Conservation (phyloP, 768 basidiomycete genomes). For the Tulasnella sp. region DNA sequence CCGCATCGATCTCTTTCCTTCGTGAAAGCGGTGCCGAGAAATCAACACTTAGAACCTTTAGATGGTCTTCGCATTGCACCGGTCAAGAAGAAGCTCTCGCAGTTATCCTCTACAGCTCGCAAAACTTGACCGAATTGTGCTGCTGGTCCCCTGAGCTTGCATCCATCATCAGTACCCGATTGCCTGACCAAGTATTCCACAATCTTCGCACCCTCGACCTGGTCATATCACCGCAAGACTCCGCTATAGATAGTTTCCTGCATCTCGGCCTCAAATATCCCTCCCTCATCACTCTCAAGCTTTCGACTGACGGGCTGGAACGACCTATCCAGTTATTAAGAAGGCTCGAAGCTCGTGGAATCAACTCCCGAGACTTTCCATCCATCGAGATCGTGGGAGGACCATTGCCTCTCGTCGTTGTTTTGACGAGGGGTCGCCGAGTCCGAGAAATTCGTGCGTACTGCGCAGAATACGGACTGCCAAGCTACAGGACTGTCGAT, state of each 20-base stretch:
- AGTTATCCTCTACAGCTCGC: not conserved
- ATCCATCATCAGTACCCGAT: too few species aligned
- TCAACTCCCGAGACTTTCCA: not conserved
- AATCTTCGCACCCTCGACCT: not conserved
- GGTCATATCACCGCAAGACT: not conserved
- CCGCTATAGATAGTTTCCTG: not conserved
- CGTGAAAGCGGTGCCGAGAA: not conserved
- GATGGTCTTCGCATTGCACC: not conserved
- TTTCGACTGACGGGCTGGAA: not conserved
- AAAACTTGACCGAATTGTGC: too few species aligned
- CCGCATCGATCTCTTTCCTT: not conserved
- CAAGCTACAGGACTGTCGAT: too few species aligned
- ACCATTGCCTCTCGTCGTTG: not conserved
- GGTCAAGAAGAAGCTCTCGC: not conserved
- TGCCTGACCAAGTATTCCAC: not conserved
- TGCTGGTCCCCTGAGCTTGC: too few species aligned
- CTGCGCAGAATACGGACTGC: too few species aligned
- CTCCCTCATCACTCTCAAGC: not conserved
- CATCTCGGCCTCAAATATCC: not conserved
- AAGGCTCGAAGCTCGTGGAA: not conserved
- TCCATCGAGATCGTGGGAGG: not conserved
- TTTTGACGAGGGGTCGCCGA: not conserved
- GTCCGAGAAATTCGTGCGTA: too few species aligned
- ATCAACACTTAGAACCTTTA: not conserved
- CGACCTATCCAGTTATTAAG: not conserved